Evolutionary conservation across 1,284 basidiomycete species (phyloP), one percentile per base, ranked within the genome.

Genomic region (Serendipita sp.): DNA sequence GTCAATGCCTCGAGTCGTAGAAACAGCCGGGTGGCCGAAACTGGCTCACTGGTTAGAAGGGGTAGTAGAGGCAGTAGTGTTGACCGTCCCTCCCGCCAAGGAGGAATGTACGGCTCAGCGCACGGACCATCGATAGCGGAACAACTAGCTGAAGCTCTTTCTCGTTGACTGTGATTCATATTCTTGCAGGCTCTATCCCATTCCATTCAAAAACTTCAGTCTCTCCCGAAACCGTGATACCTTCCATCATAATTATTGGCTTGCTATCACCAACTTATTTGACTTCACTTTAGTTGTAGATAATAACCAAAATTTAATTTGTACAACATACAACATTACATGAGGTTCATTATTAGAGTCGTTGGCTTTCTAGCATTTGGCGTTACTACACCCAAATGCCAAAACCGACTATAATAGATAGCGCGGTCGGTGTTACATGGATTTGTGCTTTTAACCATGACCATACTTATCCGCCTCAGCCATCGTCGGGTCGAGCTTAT

Each of bases 21-120:
- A 4, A 82, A 82, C 32, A 72, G 76, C 62, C 75, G 80, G 49
- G 76, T 87, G 38, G 84, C 84, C 2, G 84, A 87, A 74, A 82
- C 79, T 3, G 78, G 75, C 2, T 76, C 70, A 45, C 67, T 80
- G 63, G 53, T n/a, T 8, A 12, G 53, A 17, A 12, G 53, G 8
- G 53, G 53, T 8, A 58, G 53, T 34, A 29, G 53, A 30, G 53
- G 53, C 22, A 58, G 53, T n/a, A 58, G 53, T 32, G 53, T 58
- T 26, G 53, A 58, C 32, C 53, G 53, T 26, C 53, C 17, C 32
- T 34, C 53, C 6, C 17, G 53, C 1, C 53, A 29, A 10, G 32
- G 22, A 22, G 22, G 22, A 4, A 32, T 22, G 6, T n/a, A 58
- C 30, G n/a, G 22, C 30, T 58, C 53, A 17, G n/a, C n/a, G n/a